Evolutionary conservation across 306 rosid species (phyloP).

Genomic region (Prunus padus): DNA sequence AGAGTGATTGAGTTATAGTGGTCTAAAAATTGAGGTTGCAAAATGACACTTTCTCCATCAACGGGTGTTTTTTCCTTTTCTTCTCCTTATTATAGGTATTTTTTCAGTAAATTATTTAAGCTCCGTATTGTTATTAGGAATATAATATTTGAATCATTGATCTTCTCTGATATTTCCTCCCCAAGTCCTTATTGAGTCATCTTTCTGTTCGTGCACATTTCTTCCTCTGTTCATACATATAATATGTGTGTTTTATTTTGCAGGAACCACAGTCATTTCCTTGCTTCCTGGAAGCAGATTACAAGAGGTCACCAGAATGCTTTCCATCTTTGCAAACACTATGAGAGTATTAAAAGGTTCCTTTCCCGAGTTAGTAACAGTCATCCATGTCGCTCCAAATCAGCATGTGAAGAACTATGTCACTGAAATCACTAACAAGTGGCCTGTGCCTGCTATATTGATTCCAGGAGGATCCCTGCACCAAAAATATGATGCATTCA

Average conservation of each 20-base stretch:
- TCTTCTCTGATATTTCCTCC: background rate
- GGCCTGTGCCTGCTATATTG: slow-evolving; percentile 71
- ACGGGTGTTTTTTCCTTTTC: background rate
- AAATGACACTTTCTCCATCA: background rate
- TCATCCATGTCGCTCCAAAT: slow-evolving; percentile 80
- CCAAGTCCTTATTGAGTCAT: background rate
- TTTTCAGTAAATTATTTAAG: too few relatives aligned
- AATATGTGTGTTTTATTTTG: slow-evolving; percentile 29
- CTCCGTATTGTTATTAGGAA: too few relatives aligned
- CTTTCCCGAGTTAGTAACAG: slow-evolving; percentile 51
- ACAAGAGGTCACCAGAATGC: slow-evolving; percentile 87
- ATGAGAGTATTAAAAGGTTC: slow-evolving; percentile 50
- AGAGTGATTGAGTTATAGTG: background rate
- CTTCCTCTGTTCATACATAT: slow-evolving; percentile 5
- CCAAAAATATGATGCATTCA: slow-evolving; percentile 79
- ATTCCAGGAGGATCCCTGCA: slow-evolving; percentile 64
- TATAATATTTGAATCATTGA: background rate
- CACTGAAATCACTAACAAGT: slow-evolving; percentile 41
- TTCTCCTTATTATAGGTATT: background rate
- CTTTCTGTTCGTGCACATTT: background rate
- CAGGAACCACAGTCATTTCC: slow-evolving; percentile 69
- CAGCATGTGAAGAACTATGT: slow-evolving; percentile 57
- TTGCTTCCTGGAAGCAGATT: slow-evolving; percentile 98
- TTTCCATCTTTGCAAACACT: slow-evolving; percentile 59
- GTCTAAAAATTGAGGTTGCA: background rate